phyloP scores from a whole-genome alignment of 768 basidiomycete genomes.

The Calocybe gangraenosa region DNA sequence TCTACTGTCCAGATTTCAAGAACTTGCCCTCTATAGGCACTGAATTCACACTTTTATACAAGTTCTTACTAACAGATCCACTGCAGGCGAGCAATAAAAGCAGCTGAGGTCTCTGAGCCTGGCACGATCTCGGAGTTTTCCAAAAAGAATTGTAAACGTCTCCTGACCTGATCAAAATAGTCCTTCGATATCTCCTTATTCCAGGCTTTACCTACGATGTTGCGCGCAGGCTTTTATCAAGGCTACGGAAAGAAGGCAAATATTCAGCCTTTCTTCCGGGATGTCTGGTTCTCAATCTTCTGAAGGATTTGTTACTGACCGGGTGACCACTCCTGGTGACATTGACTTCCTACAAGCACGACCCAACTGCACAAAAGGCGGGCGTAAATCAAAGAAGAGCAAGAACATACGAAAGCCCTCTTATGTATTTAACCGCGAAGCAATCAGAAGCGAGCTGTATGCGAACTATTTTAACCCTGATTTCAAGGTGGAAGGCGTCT shows the following conservation, averaged over 20 bases:
- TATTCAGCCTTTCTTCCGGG: background rate
- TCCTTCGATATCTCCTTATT: slow-evolving; percentile 3
- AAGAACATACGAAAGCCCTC: slow-evolving; percentile 52
- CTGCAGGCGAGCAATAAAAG: slow-evolving; percentile 19
- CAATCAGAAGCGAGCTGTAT: slow-evolving; percentile 44
- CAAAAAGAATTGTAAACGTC: slow-evolving; percentile 48
- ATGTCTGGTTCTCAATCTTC: background rate
- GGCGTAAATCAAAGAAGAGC: slow-evolving; percentile 36
- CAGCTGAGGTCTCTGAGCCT: slow-evolving; percentile 48
- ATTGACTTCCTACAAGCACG: slow-evolving; percentile 43
- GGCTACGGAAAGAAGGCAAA: slow-evolving; percentile 69
- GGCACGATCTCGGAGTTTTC: slow-evolving; percentile 48
- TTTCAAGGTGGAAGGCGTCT: slow-evolving; percentile 50
- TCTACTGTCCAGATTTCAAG: slow-evolving; percentile 62
- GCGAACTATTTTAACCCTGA: slow-evolving; percentile 67
- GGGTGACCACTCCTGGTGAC: slow-evolving; percentile 44
- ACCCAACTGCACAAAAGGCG: slow-evolving; percentile 33
- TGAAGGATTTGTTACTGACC: slow-evolving; percentile 58
- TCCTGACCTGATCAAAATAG: background rate
- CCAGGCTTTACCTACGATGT: slow-evolving; percentile 51
- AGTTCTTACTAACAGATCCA: background rate
- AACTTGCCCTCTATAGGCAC: slow-evolving; percentile 70
- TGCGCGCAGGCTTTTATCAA: slow-evolving; percentile 59
- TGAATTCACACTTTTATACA: background rate
- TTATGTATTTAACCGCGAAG: slow-evolving; percentile 53